Percentiles rank a stretch among this genome's conserved stretches.
phyloP scores from a whole-genome alignment of 2,329 filamentous ascomycete species.

The Dactylonectria macrodidyma region DNA sequence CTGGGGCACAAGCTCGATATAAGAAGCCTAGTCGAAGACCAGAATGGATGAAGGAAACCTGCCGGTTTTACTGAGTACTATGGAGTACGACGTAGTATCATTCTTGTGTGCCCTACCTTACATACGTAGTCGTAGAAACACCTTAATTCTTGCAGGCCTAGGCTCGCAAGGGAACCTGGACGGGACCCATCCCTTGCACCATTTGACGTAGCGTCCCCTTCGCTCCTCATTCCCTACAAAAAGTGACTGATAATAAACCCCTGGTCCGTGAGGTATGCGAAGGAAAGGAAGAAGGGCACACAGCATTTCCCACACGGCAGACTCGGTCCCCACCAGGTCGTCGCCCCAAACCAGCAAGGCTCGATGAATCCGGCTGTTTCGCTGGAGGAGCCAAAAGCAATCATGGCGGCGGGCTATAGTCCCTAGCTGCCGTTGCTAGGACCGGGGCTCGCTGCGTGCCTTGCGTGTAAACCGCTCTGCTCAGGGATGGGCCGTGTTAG shows the following conservation, averaged over 20 bases:
- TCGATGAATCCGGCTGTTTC: constrained; percentile 39
- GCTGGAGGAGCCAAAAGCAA: constrained; percentile 27
- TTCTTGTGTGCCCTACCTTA: no score
- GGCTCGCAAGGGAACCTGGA: no score
- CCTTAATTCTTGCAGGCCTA: no score
- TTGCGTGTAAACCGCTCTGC: not conserved
- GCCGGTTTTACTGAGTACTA: not conserved
- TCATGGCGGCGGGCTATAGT: constrained; percentile 19
- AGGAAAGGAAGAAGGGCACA: no score
- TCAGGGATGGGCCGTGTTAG: not conserved
- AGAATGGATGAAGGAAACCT: not conserved
- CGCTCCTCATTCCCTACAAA: no score
- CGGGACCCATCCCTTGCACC: no score
- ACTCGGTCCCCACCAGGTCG: constrained; percentile 17
- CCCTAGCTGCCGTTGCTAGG: constrained; percentile 29
- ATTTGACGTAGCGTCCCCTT: no score
- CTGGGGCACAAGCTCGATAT: constrained; percentile 1
- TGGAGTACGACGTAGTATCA: not conserved
- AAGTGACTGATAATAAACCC: no score
- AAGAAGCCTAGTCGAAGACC: constrained; percentile 2
- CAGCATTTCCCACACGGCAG: no score
- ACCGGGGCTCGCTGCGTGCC: constrained; percentile 10
- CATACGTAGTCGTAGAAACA: no score
- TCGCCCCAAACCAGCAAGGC: constrained; percentile 33
- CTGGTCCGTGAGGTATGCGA: no score